Evolutionary conservation across 176 grass and related monocot species (phyloP), one percentile per base, ranked within the genome.

Genomic region (Themeda triandra): DNA sequence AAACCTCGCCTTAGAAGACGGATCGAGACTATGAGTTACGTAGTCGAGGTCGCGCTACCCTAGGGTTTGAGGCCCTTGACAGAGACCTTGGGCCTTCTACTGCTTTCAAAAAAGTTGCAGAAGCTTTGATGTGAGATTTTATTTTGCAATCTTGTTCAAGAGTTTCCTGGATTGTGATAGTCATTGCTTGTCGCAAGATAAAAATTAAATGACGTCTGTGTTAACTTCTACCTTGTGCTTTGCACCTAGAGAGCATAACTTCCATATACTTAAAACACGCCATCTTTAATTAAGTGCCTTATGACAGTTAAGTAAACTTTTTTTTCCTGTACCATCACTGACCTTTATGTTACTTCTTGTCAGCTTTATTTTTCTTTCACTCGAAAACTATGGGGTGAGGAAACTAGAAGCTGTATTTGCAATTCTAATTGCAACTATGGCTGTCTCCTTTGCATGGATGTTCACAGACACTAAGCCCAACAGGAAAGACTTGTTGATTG

Each of bases 381-480:
- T 99, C 31, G 96, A 99, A 83, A 99, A 99, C 42, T 99, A 99
- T 19, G 96, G 96, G 3, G 96, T 99, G 81, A 96, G 96, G 77
- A 99, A 99, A 87, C 62, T 99, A 58, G 96, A 99, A 90, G 93
- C 64, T 27, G 72, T 94, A 66, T 99, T 99, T 94, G 96, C 91
- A 14, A 14, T 99, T 86, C 76, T 99, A 78, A 99, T 99, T 78
- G 88, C 93, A 79, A 96, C 96, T 2, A 96, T 99, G 96, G 96
- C 89, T 10, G 53, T 94, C 62, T 90, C 93, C 60, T 99, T 96
- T 86, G 92, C 96, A 64, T 99, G 96, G 96, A 99, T 96, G 91
- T 96, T 99, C 62, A 77, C 73, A 30, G 90, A 96, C 84, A 93
- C 91, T 18, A 90, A 92, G 83, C 93, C 93, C 9, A 96, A 89